Evolutionary conservation across 257 asterid species (phyloP).

Genomic region (Cinchona pubescens): DNA sequence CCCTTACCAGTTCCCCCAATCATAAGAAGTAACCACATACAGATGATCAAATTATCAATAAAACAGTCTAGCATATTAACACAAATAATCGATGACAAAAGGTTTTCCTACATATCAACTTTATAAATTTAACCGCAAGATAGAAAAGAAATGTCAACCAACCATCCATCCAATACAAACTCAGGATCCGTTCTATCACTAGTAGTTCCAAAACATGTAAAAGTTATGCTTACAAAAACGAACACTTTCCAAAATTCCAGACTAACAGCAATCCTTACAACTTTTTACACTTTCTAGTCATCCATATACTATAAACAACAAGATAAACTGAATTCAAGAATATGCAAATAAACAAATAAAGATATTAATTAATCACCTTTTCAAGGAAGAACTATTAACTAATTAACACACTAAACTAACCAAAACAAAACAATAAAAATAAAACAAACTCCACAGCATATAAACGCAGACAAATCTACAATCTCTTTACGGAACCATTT

Average conservation of each 20-base stretch:
- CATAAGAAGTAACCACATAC: not conserved
- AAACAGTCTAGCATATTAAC: too few relatives aligned
- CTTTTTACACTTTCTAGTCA: not conserved
- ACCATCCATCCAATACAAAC: too few relatives aligned
- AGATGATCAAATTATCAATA: not conserved
- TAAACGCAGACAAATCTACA: too few relatives aligned
- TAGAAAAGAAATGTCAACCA: too few relatives aligned
- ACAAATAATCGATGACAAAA: not conserved
- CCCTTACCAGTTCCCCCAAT: not conserved
- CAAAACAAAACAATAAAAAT: too few relatives aligned
- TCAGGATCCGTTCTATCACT: not conserved
- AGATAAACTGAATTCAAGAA: too few relatives aligned
- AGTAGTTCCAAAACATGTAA: not conserved
- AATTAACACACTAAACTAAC: too few relatives aligned
- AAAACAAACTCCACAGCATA: too few relatives aligned
- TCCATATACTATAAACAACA: not conserved
- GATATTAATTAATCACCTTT: too few relatives aligned
- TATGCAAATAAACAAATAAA: not conserved
- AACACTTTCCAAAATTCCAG: not conserved
- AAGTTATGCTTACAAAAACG: not conserved
- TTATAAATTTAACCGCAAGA: not conserved
- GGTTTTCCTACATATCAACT: not conserved
- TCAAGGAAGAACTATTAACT: too few relatives aligned
- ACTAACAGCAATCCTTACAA: not conserved
- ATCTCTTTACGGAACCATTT: too few relatives aligned